Evolutionary conservation across 768 basidiomycete genomes (phyloP).

Genomic region (Mycena floridula): DNA sequence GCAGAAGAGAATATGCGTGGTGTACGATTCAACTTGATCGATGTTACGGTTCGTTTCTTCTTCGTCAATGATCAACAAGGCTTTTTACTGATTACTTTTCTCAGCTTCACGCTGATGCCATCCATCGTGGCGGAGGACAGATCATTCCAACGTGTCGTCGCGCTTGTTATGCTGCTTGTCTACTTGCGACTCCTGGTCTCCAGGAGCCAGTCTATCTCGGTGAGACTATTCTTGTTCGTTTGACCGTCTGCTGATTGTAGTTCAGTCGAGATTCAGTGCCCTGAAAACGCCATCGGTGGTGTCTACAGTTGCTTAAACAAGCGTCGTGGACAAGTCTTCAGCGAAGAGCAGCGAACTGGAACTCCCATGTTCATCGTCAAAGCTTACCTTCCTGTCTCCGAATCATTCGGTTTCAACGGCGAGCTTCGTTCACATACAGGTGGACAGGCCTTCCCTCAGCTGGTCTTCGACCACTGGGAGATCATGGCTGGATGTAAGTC

Average conservation of each 20-base stretch:
- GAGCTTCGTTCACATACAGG: constrained; percentile 87
- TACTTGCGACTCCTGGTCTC: constrained; percentile 85
- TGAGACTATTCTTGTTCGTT: constrained; percentile 23
- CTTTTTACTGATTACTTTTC: constrained; percentile 1
- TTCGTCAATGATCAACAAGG: background rate
- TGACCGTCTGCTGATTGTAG: background rate
- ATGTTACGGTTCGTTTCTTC: constrained; percentile 72
- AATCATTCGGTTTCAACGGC: constrained; percentile 97
- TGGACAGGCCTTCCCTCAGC: constrained; percentile 98
- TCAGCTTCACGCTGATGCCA: constrained; percentile 95
- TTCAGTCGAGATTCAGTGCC: constrained; percentile 95
- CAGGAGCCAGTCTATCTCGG: constrained; percentile 97
- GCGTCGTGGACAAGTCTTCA: constrained; percentile 97
- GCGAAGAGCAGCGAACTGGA: constrained; percentile 92
- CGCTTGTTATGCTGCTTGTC: constrained; percentile 91
- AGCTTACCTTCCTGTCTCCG: constrained; percentile 87
- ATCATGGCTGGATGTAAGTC: constrained; percentile 72
- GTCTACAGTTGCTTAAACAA: constrained; percentile 93
- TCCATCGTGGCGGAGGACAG: constrained; percentile 99
- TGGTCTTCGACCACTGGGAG: constrained; percentile 92
- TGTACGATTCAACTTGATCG: constrained; percentile 90
- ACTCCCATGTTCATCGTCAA: constrained; percentile 99
- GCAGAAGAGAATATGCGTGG: constrained; percentile 99
- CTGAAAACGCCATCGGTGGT: constrained; percentile 95
- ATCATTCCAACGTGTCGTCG: constrained; percentile 96